These are phyloP conservation scores for Fusarium kyushuense DNA, from an alignment of 2,329 filamentous ascomycete species.

Conservation along the genomic window DNA sequence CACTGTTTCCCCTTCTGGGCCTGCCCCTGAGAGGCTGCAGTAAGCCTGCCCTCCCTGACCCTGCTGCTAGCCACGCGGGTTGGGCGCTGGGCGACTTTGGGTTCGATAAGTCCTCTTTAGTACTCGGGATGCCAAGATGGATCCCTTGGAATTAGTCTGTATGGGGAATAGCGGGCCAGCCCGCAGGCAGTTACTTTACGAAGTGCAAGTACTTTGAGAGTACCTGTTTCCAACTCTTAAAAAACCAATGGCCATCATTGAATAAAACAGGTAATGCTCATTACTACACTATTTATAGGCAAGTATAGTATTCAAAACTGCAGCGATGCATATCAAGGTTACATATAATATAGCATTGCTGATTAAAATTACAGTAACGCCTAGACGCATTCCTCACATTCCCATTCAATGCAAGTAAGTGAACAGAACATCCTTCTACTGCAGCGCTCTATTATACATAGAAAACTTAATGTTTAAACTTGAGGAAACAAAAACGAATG, in stretches of 20 bases:
- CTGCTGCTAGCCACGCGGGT: slow-evolving; percentile 33
- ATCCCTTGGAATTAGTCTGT: not conserved
- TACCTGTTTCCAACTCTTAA: slow-evolving; percentile 4
- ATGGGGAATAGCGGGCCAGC: slow-evolving; percentile 25
- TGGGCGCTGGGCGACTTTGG: not conserved
- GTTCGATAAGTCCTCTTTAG: slow-evolving; percentile 12
- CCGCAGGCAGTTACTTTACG: slow-evolving; percentile 25
- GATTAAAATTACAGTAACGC: not conserved
- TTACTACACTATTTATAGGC: not conserved
- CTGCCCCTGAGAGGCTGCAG: slow-evolving; percentile 34
- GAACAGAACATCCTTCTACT: slow-evolving; percentile 7
- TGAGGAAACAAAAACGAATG: not conserved
- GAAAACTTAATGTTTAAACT: not conserved
- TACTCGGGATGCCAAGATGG: slow-evolving; percentile 3
- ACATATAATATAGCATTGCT: slow-evolving; percentile 1
- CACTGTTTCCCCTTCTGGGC: slow-evolving; percentile 30
- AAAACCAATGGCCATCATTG: slow-evolving; percentile 10
- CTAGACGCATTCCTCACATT: slow-evolving; percentile 12
- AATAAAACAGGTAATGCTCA: not conserved
- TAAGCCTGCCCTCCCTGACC: slow-evolving; percentile 18
- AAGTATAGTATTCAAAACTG: not conserved
- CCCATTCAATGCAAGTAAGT: not conserved
- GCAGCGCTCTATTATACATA: not conserved
- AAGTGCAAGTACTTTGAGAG: slow-evolving; percentile 18
- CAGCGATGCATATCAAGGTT: not conserved